phyloP scores from a whole-genome alignment of 352 stramenopile genomes.

The Phytophthora chlamydospora region DNA sequence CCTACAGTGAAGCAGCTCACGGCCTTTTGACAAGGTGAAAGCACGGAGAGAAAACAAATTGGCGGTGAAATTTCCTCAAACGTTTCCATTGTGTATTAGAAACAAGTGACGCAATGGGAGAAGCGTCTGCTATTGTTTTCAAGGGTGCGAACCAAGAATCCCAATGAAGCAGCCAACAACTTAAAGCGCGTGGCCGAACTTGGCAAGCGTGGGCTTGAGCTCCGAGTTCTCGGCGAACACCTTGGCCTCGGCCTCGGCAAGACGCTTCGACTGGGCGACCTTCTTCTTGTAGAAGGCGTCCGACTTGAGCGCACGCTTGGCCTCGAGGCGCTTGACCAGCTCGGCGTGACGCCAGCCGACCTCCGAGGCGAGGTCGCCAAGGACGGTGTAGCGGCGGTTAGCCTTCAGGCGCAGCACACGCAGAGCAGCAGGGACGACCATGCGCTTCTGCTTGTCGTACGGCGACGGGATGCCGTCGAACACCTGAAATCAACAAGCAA shows the following conservation, averaged over 20 bases:
- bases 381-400: slow-evolving; percentile 94
- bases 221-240: slow-evolving; percentile 86
- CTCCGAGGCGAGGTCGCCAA: slow-evolving; percentile 94
- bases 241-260: slow-evolving; percentile 89
- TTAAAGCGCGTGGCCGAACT: slow-evolving; percentile 84
- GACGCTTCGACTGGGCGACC: slow-evolving; percentile 90
- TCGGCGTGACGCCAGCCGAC: slow-evolving; percentile 98
- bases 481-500: slow-evolving; percentile 52
- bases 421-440: slow-evolving; percentile 98
- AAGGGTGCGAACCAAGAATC: slow-evolving; percentile 35
- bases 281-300: slow-evolving; percentile 99
- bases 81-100: slow-evolving; percentile 44
- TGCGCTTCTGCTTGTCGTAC: slow-evolving; percentile 99
- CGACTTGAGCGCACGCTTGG: slow-evolving; percentile 93
- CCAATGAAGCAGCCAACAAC: slow-evolving; percentile 28
- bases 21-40: background rate
- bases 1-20: too few relatives aligned
- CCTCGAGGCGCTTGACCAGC: slow-evolving; percentile 94
- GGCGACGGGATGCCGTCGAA: slow-evolving; percentile 99
- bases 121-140: slow-evolving; percentile 34
- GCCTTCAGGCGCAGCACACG: slow-evolving; percentile 95
- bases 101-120: slow-evolving; percentile 29
- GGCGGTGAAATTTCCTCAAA: slow-evolving; percentile 42
- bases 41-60: background rate
- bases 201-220: slow-evolving; percentile 86